Percentiles rank a stretch among this genome's conserved stretches.
phyloP scores from a whole-genome alignment of 1,284 basidiomycete species.

The Fomitopsis schrenkii region DNA sequence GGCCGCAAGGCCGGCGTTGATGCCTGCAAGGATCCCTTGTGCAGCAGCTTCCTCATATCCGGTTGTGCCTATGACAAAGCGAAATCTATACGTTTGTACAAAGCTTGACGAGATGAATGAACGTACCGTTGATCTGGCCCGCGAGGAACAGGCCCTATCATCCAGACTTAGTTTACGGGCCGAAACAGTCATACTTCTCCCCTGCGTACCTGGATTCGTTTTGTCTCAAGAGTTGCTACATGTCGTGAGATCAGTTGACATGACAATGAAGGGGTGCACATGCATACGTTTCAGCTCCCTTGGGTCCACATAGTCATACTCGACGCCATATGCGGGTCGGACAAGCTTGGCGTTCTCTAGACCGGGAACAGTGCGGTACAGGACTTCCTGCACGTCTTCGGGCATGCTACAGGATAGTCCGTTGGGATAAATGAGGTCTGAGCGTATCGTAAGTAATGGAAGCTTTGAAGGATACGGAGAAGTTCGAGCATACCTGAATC shows the following conservation, averaged over 20 bases:
- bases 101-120: neutral
- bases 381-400: conserved; percentile 73
- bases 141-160: conserved; percentile 76
- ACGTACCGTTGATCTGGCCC: conserved; percentile 79
- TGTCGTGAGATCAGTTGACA: neutral
- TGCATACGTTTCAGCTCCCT: conserved; percentile 68
- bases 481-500: conserved; percentile 62
- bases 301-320: conserved; percentile 91
- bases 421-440: conserved; percentile 85
- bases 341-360: conserved; percentile 82
- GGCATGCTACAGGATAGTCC: conserved; percentile 86
- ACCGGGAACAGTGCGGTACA: conserved; percentile 82
- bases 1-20: conserved; percentile 80
- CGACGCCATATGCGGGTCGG: conserved; percentile 86
- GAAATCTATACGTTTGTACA: neutral
- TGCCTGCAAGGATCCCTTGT: conserved; percentile 81
- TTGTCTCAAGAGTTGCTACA: conserved; percentile 80
- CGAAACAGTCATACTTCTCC: neutral
- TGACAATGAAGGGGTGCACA: neutral
- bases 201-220: conserved; percentile 58
- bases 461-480: no score
- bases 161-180: neutral
- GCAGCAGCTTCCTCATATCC: conserved; percentile 92
- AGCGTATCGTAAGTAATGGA: neutral
- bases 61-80: conserved; percentile 59